Evolutionary conservation across 23 red algal genomes (phyloP), one percentile per base, ranked within the genome.

Genomic region (Gracilaria caudata): DNA sequence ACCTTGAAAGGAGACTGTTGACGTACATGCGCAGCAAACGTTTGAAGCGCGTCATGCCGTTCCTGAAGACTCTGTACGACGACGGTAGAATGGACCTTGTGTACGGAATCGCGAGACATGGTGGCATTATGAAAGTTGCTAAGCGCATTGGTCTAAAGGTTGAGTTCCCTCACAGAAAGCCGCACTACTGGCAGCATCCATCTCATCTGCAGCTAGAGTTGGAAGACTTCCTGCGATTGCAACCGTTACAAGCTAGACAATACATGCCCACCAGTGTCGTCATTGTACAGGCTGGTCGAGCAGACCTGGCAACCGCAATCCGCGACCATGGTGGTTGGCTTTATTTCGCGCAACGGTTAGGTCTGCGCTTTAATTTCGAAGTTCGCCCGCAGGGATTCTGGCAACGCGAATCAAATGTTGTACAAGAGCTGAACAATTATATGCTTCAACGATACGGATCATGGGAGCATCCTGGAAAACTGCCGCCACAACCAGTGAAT

Each of bases 301-400:
- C 55, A 41, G 95, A 97, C 53, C 40, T 97, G 37, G 95, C 95
- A 17, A 72, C 78, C 24, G 89, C 77, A n/a, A 77, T 97, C 41
- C 83, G 95, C 30, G 88, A 92, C 39, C 73, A 58, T 51, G 91
- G 91, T 9, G 95, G 95, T 33, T 97, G 95, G 95, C 40, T 93
- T 39, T 89, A 68, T 53, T 93, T 90, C 37, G 90, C 95, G 30
- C 90, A 87, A 60, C 90, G 83, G 34, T 26, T 97, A 24, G 78
- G 78, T 7, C 49, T 97, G 35, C 33, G 70, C 2, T 82, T 82
- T 23, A 64, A 55, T 35, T 89, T 79, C 68, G 64, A 71, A 24
- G 38, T 72, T 32, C 93, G 86, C 20, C 40, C 72, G 10, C 80
- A 93, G 23, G 88, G 90, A 7, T 93, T 93, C 49, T 97, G 95